phyloP scores from a whole-genome alignment of 352 stramenopile species.

The Blastocystis sp. region DNA sequence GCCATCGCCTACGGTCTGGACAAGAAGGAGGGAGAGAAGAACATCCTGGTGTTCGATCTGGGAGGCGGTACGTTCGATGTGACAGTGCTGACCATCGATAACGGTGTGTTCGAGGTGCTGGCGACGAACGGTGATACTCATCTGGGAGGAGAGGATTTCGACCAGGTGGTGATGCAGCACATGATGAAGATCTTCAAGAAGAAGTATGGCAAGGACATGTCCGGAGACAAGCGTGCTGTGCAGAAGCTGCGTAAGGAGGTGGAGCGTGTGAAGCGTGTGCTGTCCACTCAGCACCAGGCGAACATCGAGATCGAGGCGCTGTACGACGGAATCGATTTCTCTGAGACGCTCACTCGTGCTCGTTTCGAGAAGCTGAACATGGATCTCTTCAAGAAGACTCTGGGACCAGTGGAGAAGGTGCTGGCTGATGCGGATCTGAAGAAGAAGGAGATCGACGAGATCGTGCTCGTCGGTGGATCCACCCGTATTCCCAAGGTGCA shows the following conservation, averaged over 20 bases:
- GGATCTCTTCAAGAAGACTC: constrained; percentile 98
- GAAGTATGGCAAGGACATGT: constrained; percentile 87
- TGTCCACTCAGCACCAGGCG: constrained; percentile 89
- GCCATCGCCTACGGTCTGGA: constrained; percentile 96
- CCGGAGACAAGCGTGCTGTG: constrained; percentile 85
- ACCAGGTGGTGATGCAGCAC: constrained; percentile 98
- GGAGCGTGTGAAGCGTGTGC: constrained; percentile 94
- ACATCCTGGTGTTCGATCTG: constrained; percentile 95
- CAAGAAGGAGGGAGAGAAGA: constrained; percentile 83
- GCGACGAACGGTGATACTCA: constrained; percentile 98
- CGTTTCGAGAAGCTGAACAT: constrained; percentile 98
- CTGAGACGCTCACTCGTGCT: constrained; percentile 82
- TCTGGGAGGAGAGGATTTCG: constrained; percentile 98
- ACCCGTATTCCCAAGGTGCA: constrained; percentile 96
- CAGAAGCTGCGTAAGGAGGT: constrained; percentile 93
- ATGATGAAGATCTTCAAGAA: constrained; percentile 99
- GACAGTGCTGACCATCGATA: constrained; percentile 94
- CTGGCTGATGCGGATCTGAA: constrained; percentile 89
- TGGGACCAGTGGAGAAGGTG: constrained; percentile 87
- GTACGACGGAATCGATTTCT: constrained; percentile 91
- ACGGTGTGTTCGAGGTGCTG: constrained; percentile 96
- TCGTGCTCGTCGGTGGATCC: constrained; percentile 95
- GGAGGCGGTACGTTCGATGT: constrained; percentile 96
- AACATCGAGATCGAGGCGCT: constrained; percentile 94
- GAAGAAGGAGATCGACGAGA: constrained; percentile 93